Conservation (phyloP, 2,329 filamentous ascomycete species). For the Penicillium hesseltinei region DNA sequence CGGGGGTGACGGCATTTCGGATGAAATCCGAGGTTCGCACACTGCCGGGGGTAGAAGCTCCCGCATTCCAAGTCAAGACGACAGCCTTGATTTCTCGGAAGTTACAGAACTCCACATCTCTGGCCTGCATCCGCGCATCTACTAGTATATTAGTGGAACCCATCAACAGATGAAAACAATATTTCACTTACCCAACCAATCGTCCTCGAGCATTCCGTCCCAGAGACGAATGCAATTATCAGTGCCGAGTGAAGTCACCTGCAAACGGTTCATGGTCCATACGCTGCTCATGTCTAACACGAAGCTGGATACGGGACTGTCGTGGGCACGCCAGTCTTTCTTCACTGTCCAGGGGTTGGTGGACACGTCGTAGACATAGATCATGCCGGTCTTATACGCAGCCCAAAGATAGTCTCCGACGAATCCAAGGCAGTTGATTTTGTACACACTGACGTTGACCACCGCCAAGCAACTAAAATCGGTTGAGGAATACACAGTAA, state of each 20-base stretch:
- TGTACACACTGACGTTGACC: conserved; percentile 86
- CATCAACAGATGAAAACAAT: neutral
- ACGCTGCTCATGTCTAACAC: conserved; percentile 75
- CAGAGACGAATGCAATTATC: conserved; percentile 82
- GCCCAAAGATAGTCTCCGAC: conserved; percentile 86
- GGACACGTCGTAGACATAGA: conserved; percentile 85
- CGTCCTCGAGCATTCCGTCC: conserved; percentile 90
- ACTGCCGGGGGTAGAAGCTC: conserved; percentile 86
- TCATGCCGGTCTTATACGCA: conserved; percentile 88
- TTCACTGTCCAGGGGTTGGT: conserved; percentile 81
- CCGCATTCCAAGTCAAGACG: conserved; percentile 95
- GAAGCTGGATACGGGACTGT: conserved; percentile 75
- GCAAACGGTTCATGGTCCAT: conserved; percentile 78
- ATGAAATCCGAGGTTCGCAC: conserved; percentile 79
- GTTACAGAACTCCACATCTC: conserved; percentile 77
- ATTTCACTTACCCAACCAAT: conserved; percentile 69
- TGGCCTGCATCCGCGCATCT: conserved; percentile 81
- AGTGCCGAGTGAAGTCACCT: conserved; percentile 81
- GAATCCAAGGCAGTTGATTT: conserved; percentile 83
- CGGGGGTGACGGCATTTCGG: conserved; percentile 71
- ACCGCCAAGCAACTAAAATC: conserved; percentile 76
- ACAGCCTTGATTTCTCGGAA: conserved; percentile 79
- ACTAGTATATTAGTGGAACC: conserved; percentile 17
- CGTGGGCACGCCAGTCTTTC: conserved; percentile 94
- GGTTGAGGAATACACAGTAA: conserved; percentile 82